Evolutionary conservation across 1,284 basidiomycete species (phyloP), one percentile per base, ranked within the genome.

Genomic region (Malassezia japonica): DNA sequence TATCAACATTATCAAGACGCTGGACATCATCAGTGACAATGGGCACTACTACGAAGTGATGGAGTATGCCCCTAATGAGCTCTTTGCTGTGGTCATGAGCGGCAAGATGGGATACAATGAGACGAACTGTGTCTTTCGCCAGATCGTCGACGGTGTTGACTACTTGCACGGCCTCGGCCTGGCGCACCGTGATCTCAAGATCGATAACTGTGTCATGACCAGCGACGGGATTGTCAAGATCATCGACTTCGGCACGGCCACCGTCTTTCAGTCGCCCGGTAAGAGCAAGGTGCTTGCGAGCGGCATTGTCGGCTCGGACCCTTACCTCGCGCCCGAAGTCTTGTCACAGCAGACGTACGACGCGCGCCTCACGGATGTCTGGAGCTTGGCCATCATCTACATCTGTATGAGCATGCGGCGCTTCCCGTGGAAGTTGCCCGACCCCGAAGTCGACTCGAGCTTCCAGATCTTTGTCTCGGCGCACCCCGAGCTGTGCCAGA

Each of bases 201-300:
- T 99, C 59, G 94, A 99, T 78, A 99, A 99, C 75, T 98, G 94
- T 74, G 94, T 99, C 76, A 94, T 99, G 87, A 95, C 87, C 24
- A 78, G 79, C 3, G 80, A 84, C 69, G 91, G 95, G 72, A 82
- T 94, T 61, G 87, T 99, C 78, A 99, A 99, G 76, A 81, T 99
- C 59, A 99, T 99, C 76, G 94, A 99, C 76, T 99, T 99, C 76
- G 94, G 94, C 42, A 98, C 94, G 1, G 94, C 94, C 13, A 92
- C 91, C 53, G 92, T 99, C 49, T 99, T 99, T 78, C 89, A 94
- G 67, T 96, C 96, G 67, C 94, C 94, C 0, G 92, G 91, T 56
- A 70, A 72, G 53, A 60, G 51, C 49, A 64, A 67, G 40, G 66
- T 72, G 18, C 60, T 70, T 6, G 87, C 91, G 3, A 84, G 85